Evolutionary conservation across 495 filamentous ascomycete species (phyloP).

Genomic region (Ascodesmis nigricans): DNA sequence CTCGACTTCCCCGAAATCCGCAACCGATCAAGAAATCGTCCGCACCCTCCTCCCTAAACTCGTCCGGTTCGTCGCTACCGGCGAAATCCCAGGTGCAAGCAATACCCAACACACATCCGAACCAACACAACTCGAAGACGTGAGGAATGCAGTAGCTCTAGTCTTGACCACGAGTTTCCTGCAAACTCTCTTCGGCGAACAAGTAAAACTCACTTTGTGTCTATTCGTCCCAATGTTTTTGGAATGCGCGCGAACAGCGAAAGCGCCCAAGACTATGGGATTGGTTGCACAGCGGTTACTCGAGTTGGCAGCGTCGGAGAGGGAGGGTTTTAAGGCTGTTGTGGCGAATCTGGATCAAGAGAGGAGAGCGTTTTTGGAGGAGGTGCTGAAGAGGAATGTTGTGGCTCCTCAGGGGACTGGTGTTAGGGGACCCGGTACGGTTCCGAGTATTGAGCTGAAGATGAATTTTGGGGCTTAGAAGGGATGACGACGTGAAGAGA

Average conservation of each 20-base stretch:
- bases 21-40: slow-evolving; percentile 49
- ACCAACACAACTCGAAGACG: no score
- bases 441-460: slow-evolving; percentile 80
- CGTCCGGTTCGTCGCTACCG: slow-evolving; percentile 48
- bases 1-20: slow-evolving; percentile 36
- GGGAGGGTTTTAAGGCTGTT: slow-evolving; percentile 47
- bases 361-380: slow-evolving; percentile 60
- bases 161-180: slow-evolving; percentile 51
- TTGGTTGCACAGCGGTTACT: slow-evolving; percentile 59
- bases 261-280: slow-evolving; percentile 23
- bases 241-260: slow-evolving; percentile 35
- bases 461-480: slow-evolving; percentile 48
- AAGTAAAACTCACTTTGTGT: slow-evolving; percentile 40
- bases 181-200: slow-evolving; percentile 27
- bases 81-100: slow-evolving; percentile 30
- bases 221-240: slow-evolving; percentile 65
- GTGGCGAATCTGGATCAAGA: slow-evolving; percentile 47
- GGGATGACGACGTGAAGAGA: not conserved
- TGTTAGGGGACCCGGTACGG: slow-evolving; percentile 29
- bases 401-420: slow-evolving; percentile 20
- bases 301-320: slow-evolving; percentile 58
- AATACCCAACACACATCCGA: no score
- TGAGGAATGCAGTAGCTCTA: slow-evolving; percentile 45
- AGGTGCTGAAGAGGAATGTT: slow-evolving; percentile 39
- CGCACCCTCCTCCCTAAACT: slow-evolving; percentile 50